These are phyloP conservation scores for Pholiota adiposa DNA, from an alignment of 1,284 basidiomycete genomes.

Conservation along the genomic window DNA sequence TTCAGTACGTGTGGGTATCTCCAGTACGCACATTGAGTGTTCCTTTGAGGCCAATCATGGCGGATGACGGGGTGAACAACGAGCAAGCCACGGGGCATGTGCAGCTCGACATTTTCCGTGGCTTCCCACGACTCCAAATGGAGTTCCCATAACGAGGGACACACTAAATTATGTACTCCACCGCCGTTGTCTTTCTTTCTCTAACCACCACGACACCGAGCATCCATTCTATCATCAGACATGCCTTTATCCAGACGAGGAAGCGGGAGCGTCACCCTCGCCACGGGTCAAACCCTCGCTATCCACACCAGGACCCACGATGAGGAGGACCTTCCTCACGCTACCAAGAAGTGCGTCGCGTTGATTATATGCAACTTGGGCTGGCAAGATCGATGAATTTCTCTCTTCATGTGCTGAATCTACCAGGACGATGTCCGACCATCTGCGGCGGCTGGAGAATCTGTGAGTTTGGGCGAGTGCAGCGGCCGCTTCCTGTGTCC, in stretches of 20 bases:
- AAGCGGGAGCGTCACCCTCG: constrained; percentile 73
- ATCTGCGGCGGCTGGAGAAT: constrained; percentile 86
- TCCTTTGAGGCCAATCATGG: constrained; percentile 93
- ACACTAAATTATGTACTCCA: constrained; percentile 10
- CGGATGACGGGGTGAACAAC: constrained; percentile 18
- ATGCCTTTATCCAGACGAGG: constrained; percentile 76
- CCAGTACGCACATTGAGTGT: constrained; percentile 74
- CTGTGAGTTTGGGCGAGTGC: constrained; percentile 52
- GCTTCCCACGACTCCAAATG: constrained; percentile 29
- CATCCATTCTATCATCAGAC: constrained; percentile 18
- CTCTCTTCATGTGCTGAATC: constrained; percentile 7
- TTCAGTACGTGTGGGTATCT: too few species aligned
- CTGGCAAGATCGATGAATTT: constrained; percentile 6
- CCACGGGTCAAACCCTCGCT: constrained; percentile 76
- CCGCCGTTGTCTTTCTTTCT: constrained; percentile 9
- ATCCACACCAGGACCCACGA: constrained; percentile 80
- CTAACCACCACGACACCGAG: constrained; percentile 22
- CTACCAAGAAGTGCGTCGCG: constrained; percentile 74
- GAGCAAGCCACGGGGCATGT: constrained; percentile 12
- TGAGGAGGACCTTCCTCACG: constrained; percentile 84
- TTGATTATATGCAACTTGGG: background rate
- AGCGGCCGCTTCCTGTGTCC: background rate
- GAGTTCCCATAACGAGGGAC: constrained; percentile 13
- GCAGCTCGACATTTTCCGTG: constrained; percentile 21
- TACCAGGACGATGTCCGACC: constrained; percentile 83